Evolutionary conservation across 352 stramenopile genomes (phyloP).

Genomic region (Peronosclerospora sorghi): DNA sequence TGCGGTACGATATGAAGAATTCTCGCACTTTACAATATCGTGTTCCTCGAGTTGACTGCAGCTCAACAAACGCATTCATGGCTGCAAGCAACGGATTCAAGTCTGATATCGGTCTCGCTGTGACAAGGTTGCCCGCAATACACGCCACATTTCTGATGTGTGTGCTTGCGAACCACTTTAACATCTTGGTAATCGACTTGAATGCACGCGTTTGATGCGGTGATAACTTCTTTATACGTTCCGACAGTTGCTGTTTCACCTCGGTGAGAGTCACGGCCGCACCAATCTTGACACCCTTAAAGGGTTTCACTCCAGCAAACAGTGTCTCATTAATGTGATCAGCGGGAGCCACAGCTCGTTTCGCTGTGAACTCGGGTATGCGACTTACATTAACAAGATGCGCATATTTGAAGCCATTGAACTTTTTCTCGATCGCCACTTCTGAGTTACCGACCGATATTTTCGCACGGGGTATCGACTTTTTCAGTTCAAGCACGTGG

Average conservation of each 20-base stretch:
- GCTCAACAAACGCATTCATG: constrained; percentile 68
- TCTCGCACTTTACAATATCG: constrained; percentile 70
- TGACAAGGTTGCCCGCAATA: constrained; percentile 94
- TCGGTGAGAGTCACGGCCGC: constrained; percentile 65
- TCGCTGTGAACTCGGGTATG: constrained; percentile 48
- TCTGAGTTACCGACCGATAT: constrained; percentile 95
- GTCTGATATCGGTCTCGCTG: constrained; percentile 93
- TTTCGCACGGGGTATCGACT: constrained; percentile 70
- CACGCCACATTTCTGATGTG: constrained; percentile 96
- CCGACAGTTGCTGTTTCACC: constrained; percentile 50
- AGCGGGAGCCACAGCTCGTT: constrained; percentile 18
- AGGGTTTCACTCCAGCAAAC: constrained; percentile 27
- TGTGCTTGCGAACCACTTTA: constrained; percentile 95
- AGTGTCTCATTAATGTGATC: constrained; percentile 46
- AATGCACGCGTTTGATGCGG: constrained; percentile 40
- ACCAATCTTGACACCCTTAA: constrained; percentile 69
- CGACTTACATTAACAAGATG: constrained; percentile 63
- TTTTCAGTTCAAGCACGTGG: constrained; percentile 85
- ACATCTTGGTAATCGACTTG: constrained; percentile 74
- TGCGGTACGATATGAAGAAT: constrained; percentile 93
- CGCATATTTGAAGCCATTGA: constrained; percentile 81
- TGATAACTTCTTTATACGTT: constrained; percentile 22
- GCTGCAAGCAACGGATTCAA: constrained; percentile 93
- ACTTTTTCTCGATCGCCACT: constrained; percentile 94
- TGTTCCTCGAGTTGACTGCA: constrained; percentile 25